Conservation (phyloP, 2,329 filamentous ascomycete genomes). For the Metarhizium sp. region DNA sequence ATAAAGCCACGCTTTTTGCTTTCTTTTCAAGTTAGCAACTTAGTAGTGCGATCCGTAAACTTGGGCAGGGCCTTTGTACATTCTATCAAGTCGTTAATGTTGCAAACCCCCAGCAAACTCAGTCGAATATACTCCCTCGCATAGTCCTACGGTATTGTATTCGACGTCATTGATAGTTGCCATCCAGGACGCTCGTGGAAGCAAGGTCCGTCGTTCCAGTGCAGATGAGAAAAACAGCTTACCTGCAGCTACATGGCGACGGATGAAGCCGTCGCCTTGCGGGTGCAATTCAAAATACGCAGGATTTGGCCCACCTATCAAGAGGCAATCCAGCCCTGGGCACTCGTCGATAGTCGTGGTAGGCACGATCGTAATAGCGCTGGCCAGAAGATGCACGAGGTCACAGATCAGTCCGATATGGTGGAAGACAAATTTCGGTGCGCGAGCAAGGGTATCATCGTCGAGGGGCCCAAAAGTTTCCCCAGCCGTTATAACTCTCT, state of each 20-base stretch:
- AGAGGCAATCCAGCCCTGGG: conserved; percentile 25
- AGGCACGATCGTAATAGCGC: conserved; percentile 14
- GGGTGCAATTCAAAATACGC: conserved; percentile 16
- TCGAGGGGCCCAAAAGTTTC: conserved; percentile 9
- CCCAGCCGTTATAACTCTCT: conserved; percentile 6
- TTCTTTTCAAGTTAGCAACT: too few relatives aligned
- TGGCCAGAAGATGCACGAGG: conserved; percentile 12
- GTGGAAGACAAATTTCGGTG: conserved; percentile 21
- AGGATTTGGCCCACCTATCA: conserved; percentile 23
- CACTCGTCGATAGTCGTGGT: conserved; percentile 22
- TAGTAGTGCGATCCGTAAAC: too few relatives aligned
- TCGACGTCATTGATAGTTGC: conserved; percentile 31
- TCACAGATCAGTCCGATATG: conserved; percentile 22
- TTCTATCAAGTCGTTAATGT: conserved; percentile 43
- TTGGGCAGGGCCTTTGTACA: conserved; percentile 33
- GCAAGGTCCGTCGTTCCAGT: conserved; percentile 20
- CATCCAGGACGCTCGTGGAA: conserved; percentile 28
- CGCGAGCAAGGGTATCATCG: conserved; percentile 12
- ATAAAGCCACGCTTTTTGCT: too few relatives aligned
- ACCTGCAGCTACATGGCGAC: conserved; percentile 22
- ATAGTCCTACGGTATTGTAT: conserved; percentile 29
- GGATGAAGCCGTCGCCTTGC: conserved; percentile 21
- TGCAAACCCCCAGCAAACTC: conserved; percentile 42
- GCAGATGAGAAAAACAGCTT: conserved; percentile 27
- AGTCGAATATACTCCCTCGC: conserved; percentile 41